A percentile compares a stretch with the other conserved stretches of the same genome.
Conservation (phyloP, 1,284 basidiomycete genomes). For the Pascua sp. region DNA sequence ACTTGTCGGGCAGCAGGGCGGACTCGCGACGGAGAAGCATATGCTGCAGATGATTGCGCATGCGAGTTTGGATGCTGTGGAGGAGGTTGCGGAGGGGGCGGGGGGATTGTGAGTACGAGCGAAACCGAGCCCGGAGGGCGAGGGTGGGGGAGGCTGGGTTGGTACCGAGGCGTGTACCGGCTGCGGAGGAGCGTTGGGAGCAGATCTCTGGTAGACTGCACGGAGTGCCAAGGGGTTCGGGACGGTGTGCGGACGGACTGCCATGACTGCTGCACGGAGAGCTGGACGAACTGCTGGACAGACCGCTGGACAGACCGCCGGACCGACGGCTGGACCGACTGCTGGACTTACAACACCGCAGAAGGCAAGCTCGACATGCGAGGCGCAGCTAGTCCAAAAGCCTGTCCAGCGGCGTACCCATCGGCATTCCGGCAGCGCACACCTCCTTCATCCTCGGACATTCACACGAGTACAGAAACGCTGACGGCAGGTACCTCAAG, state of each 20-base stretch:
- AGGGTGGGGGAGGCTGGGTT: not conserved
- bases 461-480: not conserved
- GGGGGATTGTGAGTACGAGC: constrained; percentile 70
- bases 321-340: too few species aligned
- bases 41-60: constrained; percentile 97
- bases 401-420: too few species aligned
- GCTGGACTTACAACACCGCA: too few species aligned
- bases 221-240: too few species aligned
- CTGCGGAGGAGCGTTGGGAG: too few species aligned
- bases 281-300: not conserved
- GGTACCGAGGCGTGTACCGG: too few species aligned
- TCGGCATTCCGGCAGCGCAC: too few species aligned
- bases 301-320: too few species aligned
- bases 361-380: too few species aligned
- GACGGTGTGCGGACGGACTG: not conserved
- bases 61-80: constrained; percentile 83
- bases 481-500: constrained; percentile 72
- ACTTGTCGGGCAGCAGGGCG: constrained; percentile 1
- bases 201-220: not conserved
- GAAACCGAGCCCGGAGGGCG: not conserved
- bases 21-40: constrained; percentile 63
- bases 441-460: too few species aligned
- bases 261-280: not conserved
- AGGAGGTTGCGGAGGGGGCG: constrained; percentile 82
- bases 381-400: too few species aligned